Conservation (phyloP, 1,284 basidiomycete species). For the Irpex lacteus region DNA sequence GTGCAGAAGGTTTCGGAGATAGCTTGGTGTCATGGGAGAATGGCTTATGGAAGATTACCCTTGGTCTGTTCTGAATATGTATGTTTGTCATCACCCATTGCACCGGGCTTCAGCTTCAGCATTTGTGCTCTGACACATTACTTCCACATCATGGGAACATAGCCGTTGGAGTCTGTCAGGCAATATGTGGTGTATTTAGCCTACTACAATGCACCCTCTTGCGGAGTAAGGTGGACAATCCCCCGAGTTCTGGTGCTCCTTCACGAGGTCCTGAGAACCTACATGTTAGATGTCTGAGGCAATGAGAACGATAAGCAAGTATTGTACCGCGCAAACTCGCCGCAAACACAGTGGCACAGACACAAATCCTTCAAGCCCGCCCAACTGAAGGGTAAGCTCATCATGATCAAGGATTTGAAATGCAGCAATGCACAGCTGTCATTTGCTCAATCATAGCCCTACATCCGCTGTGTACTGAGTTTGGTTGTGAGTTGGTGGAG, state of each 20-base stretch:
- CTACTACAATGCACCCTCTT: background rate
- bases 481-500: background rate
- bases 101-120: background rate
- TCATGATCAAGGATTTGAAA: no score
- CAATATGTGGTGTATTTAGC: background rate
- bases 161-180: background rate
- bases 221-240: background rate
- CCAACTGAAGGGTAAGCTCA: no score
- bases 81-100: background rate
- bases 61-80: background rate
- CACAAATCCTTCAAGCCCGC: no score
- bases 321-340: no score
- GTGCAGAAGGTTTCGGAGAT: no score
- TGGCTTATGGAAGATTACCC: background rate
- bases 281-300: no score
- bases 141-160: background rate
- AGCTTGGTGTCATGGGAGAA: background rate
- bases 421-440: no score
- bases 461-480: background rate
- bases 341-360: no score
- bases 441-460: no score
- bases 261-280: no score
- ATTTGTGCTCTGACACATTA: background rate
- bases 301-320: no score
- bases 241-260: no score